phyloP scores from a whole-genome alignment of 805 yeast genomes.

The Pichia thaimueangensis region DNA sequence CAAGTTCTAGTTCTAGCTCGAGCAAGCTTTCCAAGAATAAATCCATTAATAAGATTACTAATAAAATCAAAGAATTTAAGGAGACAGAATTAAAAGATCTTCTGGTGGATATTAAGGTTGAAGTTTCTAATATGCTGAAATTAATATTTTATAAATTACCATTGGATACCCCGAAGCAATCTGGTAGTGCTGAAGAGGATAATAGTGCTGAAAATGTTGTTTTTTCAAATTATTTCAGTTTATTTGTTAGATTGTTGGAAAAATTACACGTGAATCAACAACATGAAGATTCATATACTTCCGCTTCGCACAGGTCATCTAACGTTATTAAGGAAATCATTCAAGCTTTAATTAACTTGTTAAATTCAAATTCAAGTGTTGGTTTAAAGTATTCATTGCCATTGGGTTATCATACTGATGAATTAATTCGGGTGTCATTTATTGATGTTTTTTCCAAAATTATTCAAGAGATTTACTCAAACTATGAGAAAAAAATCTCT shows the following conservation, averaged over 20 bases:
- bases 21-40: too few relatives aligned
- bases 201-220: conserved; percentile 38
- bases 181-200: conserved; percentile 25
- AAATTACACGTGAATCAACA: conserved; percentile 29
- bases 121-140: conserved; percentile 54
- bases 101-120: conserved; percentile 32
- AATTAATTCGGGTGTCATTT: conserved; percentile 61
- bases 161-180: conserved; percentile 50
- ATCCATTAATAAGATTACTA: too few relatives aligned
- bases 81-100: conserved; percentile 25
- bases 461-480: conserved; percentile 29
- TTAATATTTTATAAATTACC: conserved; percentile 49
- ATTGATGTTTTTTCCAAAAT: conserved; percentile 73
- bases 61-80: conserved; percentile 15
- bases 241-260: conserved; percentile 49
- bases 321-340: conserved; percentile 58
- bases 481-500: conserved; percentile 11
- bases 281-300: conserved; percentile 14
- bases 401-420: conserved; percentile 66
- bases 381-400: conserved; percentile 74
- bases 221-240: conserved; percentile 63
- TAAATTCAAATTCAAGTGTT: conserved; percentile 67
- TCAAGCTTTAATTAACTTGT: conserved; percentile 57
- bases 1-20: neutral
- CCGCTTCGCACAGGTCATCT: conserved; percentile 45